Evolutionary conservation across 1,139 yeast species (phyloP).

Genomic region (Geotrichum carabidarum): DNA sequence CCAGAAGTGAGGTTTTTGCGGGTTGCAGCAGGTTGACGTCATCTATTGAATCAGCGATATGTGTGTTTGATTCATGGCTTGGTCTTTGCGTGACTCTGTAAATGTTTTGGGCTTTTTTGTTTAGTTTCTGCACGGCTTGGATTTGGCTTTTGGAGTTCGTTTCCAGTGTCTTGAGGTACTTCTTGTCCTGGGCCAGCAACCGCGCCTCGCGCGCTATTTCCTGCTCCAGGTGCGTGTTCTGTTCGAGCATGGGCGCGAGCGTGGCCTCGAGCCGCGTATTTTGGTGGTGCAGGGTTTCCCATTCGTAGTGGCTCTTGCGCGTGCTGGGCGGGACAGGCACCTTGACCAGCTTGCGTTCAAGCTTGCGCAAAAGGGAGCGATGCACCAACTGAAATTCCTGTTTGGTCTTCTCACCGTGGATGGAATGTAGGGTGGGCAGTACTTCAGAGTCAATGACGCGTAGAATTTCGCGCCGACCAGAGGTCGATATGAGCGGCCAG

Average conservation of each 20-base stretch:
- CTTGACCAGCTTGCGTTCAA: conserved; percentile 19
- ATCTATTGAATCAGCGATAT: neutral
- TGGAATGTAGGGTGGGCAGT: conserved; percentile 22
- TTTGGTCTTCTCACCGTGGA: conserved; percentile 21
- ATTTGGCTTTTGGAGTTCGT: conserved; percentile 16
- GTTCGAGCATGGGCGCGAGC: conserved; percentile 26
- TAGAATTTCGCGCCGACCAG: conserved; percentile 22
- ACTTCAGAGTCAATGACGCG: conserved; percentile 21
- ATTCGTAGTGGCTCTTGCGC: conserved; percentile 23
- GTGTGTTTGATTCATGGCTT: neutral
- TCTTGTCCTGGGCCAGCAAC: conserved; percentile 18
- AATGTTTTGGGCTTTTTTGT: conserved; percentile 6
- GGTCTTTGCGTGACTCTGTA: neutral
- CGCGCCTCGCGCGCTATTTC: conserved; percentile 25
- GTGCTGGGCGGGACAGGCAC: conserved; percentile 27
- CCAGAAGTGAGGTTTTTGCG: neutral
- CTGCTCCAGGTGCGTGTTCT: conserved; percentile 25
- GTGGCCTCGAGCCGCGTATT: conserved; percentile 25
- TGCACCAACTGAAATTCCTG: conserved; percentile 15
- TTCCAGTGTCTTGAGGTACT: conserved; percentile 19
- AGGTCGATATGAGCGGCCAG: conserved; percentile 25
- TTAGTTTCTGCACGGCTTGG: neutral
- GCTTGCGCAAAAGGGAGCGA: conserved; percentile 1
- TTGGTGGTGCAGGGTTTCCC: conserved; percentile 22
- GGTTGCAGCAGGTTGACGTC: conserved; percentile 2